Conservation (phyloP, 2,329 filamentous ascomycete species). For the Ascochyta pisi region DNA sequence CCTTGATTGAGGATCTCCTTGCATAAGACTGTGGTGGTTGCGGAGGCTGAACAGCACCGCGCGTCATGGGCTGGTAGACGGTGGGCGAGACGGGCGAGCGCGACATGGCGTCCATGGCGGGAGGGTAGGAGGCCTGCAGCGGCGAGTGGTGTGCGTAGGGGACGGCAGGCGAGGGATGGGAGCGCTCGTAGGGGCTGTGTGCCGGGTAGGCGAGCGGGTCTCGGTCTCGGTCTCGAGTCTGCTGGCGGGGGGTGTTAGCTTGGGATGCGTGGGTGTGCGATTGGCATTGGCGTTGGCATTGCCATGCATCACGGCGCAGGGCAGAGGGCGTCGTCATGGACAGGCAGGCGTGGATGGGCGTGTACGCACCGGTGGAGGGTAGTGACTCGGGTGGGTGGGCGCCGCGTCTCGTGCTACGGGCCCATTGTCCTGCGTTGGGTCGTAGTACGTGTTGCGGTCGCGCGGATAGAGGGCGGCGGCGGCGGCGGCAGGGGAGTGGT, state of each 20-base stretch:
- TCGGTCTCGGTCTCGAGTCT: slow-evolving; percentile 43
- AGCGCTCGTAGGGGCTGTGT: slow-evolving; percentile 46
- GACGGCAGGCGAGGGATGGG: slow-evolving; percentile 47
- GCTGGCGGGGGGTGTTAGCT: slow-evolving; percentile 32
- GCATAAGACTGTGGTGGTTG: slow-evolving; percentile 42
- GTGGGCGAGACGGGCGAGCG: slow-evolving; percentile 50
- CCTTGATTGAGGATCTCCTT: slow-evolving; percentile 41
- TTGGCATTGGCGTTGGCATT: too few relatives aligned
- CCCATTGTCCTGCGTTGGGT: slow-evolving; percentile 57
- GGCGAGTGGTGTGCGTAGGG: slow-evolving; percentile 46
- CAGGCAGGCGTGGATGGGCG: neutral
- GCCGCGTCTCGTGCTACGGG: slow-evolving; percentile 38
- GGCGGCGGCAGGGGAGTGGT: slow-evolving; percentile 47
- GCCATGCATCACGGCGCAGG: neutral
- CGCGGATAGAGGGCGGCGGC: slow-evolving; percentile 49
- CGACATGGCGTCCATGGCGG: slow-evolving; percentile 46
- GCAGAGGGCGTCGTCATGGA: neutral
- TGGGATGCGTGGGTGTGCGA: neutral
- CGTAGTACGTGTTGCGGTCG: slow-evolving; percentile 56
- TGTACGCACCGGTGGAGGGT: slow-evolving; percentile 43
- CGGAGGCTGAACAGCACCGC: slow-evolving; percentile 47
- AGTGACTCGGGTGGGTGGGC: slow-evolving; percentile 42
- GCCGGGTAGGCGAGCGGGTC: slow-evolving; percentile 42
- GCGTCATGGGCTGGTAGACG: slow-evolving; percentile 41
- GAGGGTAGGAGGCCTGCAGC: slow-evolving; percentile 42